Conservation (phyloP, 441 rosid species). For the Oxalis stricta region DNA sequence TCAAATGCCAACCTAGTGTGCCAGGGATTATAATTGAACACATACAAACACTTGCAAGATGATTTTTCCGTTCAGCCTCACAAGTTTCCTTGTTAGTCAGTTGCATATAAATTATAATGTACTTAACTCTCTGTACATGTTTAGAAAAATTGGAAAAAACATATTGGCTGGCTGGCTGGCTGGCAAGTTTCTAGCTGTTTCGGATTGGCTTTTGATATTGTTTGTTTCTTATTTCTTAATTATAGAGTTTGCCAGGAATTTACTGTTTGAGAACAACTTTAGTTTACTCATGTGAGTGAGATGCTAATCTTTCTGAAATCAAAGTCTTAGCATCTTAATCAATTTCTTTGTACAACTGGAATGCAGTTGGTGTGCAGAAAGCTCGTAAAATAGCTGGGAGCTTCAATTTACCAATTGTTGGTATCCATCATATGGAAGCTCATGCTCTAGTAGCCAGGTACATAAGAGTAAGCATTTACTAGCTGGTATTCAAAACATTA, state of each 20-base stretch:
- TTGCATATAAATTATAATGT: too few relatives aligned
- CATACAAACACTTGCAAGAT: too few relatives aligned
- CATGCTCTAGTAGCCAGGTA: slow-evolving; percentile 94
- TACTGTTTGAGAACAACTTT: neutral
- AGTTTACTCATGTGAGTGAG: neutral
- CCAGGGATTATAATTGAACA: too few relatives aligned
- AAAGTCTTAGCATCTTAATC: neutral
- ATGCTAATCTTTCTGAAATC: neutral
- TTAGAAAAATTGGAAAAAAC: neutral
- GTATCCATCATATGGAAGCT: slow-evolving; percentile 97
- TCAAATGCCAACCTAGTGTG: too few relatives aligned
- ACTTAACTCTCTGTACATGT: too few relatives aligned
- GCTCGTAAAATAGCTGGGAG: slow-evolving; percentile 65
- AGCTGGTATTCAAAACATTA: neutral
- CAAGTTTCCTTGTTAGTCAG: too few relatives aligned
- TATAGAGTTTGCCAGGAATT: too few relatives aligned
- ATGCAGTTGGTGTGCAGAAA: slow-evolving; percentile 84
- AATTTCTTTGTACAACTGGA: slow-evolving; percentile 9
- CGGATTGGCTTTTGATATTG: neutral
- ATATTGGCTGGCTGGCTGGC: neutral
- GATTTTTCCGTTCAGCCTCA: too few relatives aligned
- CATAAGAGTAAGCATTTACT: neutral
- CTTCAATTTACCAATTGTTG: slow-evolving; percentile 57
- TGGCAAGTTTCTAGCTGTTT: too few relatives aligned
- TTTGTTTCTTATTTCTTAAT: too few relatives aligned